Percentiles rank a stretch among this genome's conserved stretches.
Evolutionary conservation across 805 yeast genomes (phyloP).

Genomic region (Nakazawaea anatomiae): DNA sequence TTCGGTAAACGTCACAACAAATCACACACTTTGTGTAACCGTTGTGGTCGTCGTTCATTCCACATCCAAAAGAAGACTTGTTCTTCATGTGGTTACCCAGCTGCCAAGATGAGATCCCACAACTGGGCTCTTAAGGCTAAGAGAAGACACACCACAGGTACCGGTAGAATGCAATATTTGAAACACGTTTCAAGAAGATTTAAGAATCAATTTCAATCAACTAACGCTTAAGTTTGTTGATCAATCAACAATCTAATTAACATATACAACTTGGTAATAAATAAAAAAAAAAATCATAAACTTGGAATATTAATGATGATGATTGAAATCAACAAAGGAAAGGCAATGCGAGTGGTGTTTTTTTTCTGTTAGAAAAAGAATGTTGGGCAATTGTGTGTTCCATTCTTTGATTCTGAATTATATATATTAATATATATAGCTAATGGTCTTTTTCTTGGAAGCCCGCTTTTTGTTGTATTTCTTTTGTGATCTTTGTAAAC

Average conservation of each 20-base stretch:
- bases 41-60: slow-evolving; percentile 99
- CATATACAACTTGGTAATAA: not conserved
- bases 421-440: not conserved
- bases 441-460: not conserved
- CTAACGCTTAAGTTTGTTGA: slow-evolving; percentile 7
- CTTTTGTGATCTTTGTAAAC: not conserved
- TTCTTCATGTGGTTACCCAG: slow-evolving; percentile 99
- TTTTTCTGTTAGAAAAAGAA: not conserved
- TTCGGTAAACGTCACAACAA: slow-evolving; percentile 99
- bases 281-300: not conserved
- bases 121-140: slow-evolving; percentile 99
- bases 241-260: not conserved
- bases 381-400: not conserved
- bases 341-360: not conserved
- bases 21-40: slow-evolving; percentile 98
- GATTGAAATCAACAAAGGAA: no score
- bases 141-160: slow-evolving; percentile 99
- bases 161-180: slow-evolving; percentile 99
- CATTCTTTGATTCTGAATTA: not conserved
- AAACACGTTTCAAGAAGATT: slow-evolving; percentile 96
- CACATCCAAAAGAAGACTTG: slow-evolving; percentile 99
- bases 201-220: slow-evolving; percentile 97
- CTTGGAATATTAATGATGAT: no score
- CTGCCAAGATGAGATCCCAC: slow-evolving; percentile 97
- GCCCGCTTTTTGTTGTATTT: not conserved